These are phyloP conservation scores for Voacanga thouarsii DNA, from an alignment of 257 asterid species.

Conservation along the genomic window DNA sequence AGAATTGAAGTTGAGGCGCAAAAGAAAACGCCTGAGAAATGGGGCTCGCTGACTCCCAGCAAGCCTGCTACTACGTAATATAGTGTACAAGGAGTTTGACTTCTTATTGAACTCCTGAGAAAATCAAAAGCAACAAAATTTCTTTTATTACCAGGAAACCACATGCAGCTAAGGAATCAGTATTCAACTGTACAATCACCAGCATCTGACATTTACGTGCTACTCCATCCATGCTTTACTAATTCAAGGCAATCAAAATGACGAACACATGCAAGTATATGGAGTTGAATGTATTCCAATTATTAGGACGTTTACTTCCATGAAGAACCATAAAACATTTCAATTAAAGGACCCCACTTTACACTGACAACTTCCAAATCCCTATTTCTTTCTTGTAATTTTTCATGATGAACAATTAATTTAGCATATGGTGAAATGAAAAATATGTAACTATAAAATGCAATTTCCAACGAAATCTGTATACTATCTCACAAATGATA, in stretches of 20 bases:
- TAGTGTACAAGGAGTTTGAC: slow-evolving; percentile 92
- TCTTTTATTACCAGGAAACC: not conserved
- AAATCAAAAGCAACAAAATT: slow-evolving; percentile 1
- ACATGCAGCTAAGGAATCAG: not conserved
- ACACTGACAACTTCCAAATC: not conserved
- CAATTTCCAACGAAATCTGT: not conserved
- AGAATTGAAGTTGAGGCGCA: slow-evolving; percentile 93
- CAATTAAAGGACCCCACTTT: not conserved
- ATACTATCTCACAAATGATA: not conserved
- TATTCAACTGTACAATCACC: not conserved
- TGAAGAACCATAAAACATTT: not conserved
- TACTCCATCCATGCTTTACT: not conserved
- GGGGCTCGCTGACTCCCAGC: slow-evolving; percentile 99
- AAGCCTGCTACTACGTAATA: slow-evolving; percentile 89
- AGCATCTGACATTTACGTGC: not conserved
- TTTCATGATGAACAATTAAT: not conserved
- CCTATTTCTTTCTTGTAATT: not conserved
- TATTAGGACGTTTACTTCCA: not conserved
- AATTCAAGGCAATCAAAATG: not conserved
- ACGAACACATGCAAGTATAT: not conserved
- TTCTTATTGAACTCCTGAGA: slow-evolving; percentile 88
- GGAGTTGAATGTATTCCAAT: not conserved
- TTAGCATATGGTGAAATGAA: not conserved
- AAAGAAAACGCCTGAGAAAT: slow-evolving; percentile 88
- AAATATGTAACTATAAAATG: not conserved